These are phyloP conservation scores for Dimargaris cristalligena DNA, from an alignment of 192 early-diverging fungal genomes.

Conservation along the genomic window DNA sequence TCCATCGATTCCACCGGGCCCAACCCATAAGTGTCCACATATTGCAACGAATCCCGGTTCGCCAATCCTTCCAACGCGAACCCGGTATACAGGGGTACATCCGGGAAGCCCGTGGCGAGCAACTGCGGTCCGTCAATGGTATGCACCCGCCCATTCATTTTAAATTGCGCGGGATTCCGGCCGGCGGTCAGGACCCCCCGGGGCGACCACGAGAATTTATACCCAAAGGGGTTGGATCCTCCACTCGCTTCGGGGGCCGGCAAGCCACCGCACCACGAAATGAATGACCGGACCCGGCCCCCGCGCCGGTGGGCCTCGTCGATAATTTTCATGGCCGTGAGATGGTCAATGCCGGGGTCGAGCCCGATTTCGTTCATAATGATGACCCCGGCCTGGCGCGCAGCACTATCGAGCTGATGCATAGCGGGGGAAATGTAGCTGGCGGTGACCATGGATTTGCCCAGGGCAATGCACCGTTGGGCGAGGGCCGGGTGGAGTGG, in stretches of 20 bases:
- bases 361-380: conserved; percentile 96
- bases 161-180: conserved; percentile 67
- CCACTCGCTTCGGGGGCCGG: conserved; percentile 76
- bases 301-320: conserved; percentile 65
- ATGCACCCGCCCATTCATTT: conserved; percentile 44
- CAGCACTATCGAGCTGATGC: conserved; percentile 52
- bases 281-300: conserved; percentile 57
- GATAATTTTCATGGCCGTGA: conserved; percentile 91
- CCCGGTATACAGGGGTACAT: conserved; percentile 67
- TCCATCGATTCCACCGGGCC: conserved; percentile 47
- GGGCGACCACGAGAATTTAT: conserved; percentile 95
- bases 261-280: conserved; percentile 93
- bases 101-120: conserved; percentile 46
- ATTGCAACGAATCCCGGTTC: conserved; percentile 85
- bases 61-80: conserved; percentile 88
- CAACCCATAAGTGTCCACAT: conserved; percentile 72
- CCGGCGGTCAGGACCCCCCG: conserved; percentile 81
- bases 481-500: conserved; percentile 39
- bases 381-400: conserved; percentile 63
- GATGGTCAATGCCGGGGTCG: conserved; percentile 96
- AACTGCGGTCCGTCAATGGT: conserved; percentile 49
- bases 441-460: conserved; percentile 83
- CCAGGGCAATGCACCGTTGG: conserved; percentile 22
- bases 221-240: conserved; percentile 64
- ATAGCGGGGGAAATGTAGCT: conserved; percentile 91